Conservation (phyloP, 345 rosid species). For the Hibiscus syriacus region DNA sequence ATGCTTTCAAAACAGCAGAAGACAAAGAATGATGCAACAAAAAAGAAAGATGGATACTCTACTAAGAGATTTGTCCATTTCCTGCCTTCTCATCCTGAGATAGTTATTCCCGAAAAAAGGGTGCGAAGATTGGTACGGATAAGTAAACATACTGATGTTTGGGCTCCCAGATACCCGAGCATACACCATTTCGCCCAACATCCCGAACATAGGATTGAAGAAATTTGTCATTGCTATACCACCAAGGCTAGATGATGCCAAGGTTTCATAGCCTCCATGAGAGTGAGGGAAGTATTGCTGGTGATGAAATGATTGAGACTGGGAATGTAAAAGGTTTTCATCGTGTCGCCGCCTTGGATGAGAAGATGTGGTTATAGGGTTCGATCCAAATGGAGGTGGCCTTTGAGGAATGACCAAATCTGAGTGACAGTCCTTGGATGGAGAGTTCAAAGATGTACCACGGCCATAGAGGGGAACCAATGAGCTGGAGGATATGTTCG, state of each 20-base stretch:
- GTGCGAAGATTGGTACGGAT: conserved; percentile 36
- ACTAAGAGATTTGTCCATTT: conserved; percentile 69
- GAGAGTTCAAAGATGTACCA: conserved; percentile 42
- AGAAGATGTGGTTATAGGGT: conserved; percentile 12
- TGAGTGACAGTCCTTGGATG: conserved; percentile 17
- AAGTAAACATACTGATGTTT: conserved; percentile 36
- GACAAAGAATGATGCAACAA: conserved; percentile 75
- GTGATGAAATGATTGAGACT: conserved; percentile 18
- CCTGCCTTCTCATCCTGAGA: conserved; percentile 69
- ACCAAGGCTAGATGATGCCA: conserved; percentile 33
- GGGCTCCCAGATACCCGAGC: conserved; percentile 45
- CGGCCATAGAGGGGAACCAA: conserved; percentile 89
- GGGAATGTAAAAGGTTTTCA: conserved; percentile 18
- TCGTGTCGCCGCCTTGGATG: conserved; percentile 19
- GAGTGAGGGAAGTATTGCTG: conserved; percentile 13
- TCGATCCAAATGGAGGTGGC: conserved; percentile 32
- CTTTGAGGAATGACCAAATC: conserved; percentile 50
- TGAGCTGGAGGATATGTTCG: conserved; percentile 45
- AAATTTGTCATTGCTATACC: conserved; percentile 35
- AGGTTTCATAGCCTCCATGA: not conserved
- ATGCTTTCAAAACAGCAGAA: conserved; percentile 49
- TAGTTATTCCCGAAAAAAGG: conserved; percentile 24
- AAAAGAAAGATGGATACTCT: conserved; percentile 67
- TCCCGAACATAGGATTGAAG: conserved; percentile 44
- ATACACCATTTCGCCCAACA: conserved; percentile 56